Base-by-base conservation (phyloP, 768 basidiomycete genomes). In the Boletales sp. region DNA sequence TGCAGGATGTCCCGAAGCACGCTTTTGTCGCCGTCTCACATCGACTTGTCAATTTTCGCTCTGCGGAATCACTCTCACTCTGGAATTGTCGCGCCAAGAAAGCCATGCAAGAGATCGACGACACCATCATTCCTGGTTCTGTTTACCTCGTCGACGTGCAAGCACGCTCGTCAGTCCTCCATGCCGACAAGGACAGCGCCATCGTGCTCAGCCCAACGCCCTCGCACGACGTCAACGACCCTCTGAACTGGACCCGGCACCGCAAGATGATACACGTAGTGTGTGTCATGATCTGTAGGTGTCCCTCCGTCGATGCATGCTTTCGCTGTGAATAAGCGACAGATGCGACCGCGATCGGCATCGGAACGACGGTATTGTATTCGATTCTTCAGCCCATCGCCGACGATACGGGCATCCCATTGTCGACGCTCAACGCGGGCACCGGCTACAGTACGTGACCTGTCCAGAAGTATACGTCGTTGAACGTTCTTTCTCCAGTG, bases 101-200 rank as follows among this genome's bases (percentile, higher is more conserved):
- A 21, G 21, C 21, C 21, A 21, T 54, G 57, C 44, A 47, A 40
- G 57, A 57, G 28, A 51, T 57, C n/a, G 57, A 58, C 15, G 52
- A 54, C 21, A 55, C 56, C 7, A 49, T 48, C 38, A 49, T 61
- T 15, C 60, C 60, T 25, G 60, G 60, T 10, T 62, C 60, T 17
- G 60, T 61, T 11, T 60, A 61, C 42, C 54, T 61, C 12, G 60
- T 61, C n/a, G 60, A 61, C 35, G 56, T 61, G 11, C 52, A 58
- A n/a, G 57, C 50, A 13, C 49, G 50, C 19, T 45, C 48, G 39
- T 36, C 49, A 1, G 46, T 48, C 25, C 39, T 53, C 33, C 60
- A 61, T 19, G 52, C 53, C 9, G 53, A n/a, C 21, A 46, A 48
- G 25, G 39, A 53, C 28, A 50, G 46, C 40, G 45, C 56, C 21